phyloP scores from a whole-genome alignment of 345 rosid genomes.

The Excoecaria cochinchinensis region DNA sequence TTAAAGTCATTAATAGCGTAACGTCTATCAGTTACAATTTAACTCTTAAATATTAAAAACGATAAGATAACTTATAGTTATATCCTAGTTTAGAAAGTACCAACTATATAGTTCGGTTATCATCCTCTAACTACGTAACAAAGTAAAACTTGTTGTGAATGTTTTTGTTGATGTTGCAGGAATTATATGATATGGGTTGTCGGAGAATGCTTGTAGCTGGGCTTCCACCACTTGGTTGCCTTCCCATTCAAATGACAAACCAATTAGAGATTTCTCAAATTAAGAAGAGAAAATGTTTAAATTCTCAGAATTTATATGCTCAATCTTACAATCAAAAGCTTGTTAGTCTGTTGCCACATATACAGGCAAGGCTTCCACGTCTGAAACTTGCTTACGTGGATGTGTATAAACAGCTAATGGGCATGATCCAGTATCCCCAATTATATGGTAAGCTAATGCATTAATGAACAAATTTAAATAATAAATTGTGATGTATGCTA shows the following conservation, averaged over 20 bases:
- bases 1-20: no score
- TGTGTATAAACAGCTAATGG: background rate
- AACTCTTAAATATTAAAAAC: no score
- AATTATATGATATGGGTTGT: constrained; percentile 5
- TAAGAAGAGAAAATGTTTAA: background rate
- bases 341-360: background rate
- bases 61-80: no score
- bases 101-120: no score
- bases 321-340: constrained; percentile 4
- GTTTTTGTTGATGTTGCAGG: background rate
- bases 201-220: background rate
- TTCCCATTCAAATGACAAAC: background rate
- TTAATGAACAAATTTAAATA: no score
- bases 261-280: no score
- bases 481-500: no score
- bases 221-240: constrained; percentile 7
- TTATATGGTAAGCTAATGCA: background rate
- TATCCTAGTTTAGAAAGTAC: no score
- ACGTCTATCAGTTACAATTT: no score
- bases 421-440: constrained; percentile 4
- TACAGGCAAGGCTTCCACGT: background rate
- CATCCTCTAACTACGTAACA: no score
- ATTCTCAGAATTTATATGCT: background rate
- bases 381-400: constrained; percentile 2
- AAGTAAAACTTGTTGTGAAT: no score